Evolutionary conservation across 208 protist genomes (phyloP).

Genomic region (Acanthamoeba royreba): DNA sequence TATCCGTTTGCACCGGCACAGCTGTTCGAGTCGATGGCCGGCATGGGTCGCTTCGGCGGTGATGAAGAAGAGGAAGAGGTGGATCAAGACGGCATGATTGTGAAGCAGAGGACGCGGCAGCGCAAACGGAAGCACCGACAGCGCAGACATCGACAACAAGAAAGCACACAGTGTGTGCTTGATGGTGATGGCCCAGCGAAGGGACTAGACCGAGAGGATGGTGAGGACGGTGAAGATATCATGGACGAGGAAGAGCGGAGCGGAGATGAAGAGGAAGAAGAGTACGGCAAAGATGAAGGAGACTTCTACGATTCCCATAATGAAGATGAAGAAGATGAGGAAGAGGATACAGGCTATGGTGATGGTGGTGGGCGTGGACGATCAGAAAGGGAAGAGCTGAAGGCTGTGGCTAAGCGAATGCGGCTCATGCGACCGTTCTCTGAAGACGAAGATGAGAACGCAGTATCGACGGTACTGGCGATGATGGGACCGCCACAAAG

Average conservation of each 20-base stretch:
- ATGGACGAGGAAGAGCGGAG: not conserved
- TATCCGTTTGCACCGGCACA: no score
- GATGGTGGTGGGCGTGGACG: not conserved
- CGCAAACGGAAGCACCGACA: no score
- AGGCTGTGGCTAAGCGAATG: constrained; percentile 8
- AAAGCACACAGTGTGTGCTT: not conserved
- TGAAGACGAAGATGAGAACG: not conserved
- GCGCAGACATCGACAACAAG: not conserved
- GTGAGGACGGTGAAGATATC: not conserved
- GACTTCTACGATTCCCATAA: not conserved
- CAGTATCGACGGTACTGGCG: no score
- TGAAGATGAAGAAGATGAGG: not conserved
- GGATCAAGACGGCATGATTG: no score
- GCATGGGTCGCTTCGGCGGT: no score
- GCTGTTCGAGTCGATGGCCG: no score
- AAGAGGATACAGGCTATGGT: not conserved
- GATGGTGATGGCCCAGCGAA: not conserved
- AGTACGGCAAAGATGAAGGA: not conserved
- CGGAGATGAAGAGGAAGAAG: not conserved
- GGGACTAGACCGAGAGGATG: not conserved
- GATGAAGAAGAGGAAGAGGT: no score
- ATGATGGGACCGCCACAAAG: no score
- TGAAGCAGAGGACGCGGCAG: no score
- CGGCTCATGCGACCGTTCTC: constrained; percentile 20
- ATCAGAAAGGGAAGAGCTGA: not conserved